A percentile compares a stretch with the other conserved stretches of the same genome.
Evolutionary conservation across 2,329 filamentous ascomycete species (phyloP).

Genomic region (Apiospora aurea): DNA sequence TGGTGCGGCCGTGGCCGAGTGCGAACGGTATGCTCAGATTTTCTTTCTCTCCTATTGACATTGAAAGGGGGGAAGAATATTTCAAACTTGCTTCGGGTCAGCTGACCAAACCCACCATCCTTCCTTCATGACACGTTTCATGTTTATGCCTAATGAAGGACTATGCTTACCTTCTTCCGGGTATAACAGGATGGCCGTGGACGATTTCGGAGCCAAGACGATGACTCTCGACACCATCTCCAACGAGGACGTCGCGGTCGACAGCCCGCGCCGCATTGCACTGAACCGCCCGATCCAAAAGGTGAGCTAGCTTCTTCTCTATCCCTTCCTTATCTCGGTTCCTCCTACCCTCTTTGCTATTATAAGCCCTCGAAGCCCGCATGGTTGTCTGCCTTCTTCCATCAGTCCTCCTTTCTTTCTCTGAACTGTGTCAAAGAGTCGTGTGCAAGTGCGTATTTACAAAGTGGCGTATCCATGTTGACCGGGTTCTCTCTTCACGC

Average conservation of each 20-base stretch:
- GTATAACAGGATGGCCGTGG: slow-evolving; percentile 33
- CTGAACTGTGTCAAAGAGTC: neutral
- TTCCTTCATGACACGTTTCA: no score
- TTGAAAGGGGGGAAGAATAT: no score
- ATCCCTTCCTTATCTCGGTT: neutral
- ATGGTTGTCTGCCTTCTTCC: neutral
- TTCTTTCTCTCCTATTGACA: no score
- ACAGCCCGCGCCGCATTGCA: slow-evolving; percentile 35
- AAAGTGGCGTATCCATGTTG: neutral
- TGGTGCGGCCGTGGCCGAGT: slow-evolving; percentile 31
- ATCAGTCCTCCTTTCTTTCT: neutral
- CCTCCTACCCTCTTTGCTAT: neutral
- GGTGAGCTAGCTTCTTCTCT: slow-evolving; percentile 25
- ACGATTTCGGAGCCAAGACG: slow-evolving; percentile 33
- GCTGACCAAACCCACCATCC: no score
- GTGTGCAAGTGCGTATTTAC: neutral
- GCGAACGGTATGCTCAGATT: slow-evolving; percentile 32
- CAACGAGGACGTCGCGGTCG: slow-evolving; percentile 30
- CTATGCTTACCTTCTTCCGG: neutral
- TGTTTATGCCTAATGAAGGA: no score
- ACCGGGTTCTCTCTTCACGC: neutral
- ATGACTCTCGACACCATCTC: slow-evolving; percentile 37
- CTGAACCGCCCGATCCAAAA: slow-evolving; percentile 30
- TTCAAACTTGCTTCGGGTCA: no score
- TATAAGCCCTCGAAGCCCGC: no score